These are phyloP conservation scores for Trichoderma reesei DNA, from an alignment of 495 filamentous ascomycete genomes.

Conservation along the genomic window DNA sequence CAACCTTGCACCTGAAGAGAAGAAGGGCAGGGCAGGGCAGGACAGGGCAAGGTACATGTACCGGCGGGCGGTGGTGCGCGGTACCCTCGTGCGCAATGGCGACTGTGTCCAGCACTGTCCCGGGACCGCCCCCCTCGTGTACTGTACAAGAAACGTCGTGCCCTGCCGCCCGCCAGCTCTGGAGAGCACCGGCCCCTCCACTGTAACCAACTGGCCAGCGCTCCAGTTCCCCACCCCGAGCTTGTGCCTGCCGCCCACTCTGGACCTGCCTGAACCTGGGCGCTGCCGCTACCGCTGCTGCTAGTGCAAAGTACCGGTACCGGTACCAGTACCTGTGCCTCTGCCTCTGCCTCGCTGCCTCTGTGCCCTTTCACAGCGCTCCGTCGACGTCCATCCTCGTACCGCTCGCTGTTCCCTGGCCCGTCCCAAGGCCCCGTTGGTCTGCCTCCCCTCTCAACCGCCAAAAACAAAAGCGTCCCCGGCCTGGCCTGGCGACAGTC, in stretches of 20 bases:
- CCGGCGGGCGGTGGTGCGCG: not conserved
- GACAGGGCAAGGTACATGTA: not conserved
- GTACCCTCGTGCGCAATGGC: not conserved
- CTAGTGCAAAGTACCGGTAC: no score
- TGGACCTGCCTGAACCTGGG: not conserved
- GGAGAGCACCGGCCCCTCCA: conserved; percentile 1
- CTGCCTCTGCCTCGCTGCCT: no score
- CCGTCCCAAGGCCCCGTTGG: conserved; percentile 5
- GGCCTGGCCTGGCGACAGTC: conserved; percentile 6
- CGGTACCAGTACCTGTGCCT: no score
- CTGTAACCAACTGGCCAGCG: conserved; percentile 7
- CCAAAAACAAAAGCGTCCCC: conserved; percentile 13
- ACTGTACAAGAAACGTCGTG: no score
- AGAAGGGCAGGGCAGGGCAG: no score
- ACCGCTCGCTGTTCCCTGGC: not conserved
- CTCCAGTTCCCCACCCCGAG: conserved; percentile 5
- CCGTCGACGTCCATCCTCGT: no score
- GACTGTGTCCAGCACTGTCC: not conserved
- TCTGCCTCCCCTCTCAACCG: conserved; percentile 8
- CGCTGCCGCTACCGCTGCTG: no score
- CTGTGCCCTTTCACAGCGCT: no score
- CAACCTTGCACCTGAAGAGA: not conserved
- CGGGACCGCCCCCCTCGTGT: not conserved
- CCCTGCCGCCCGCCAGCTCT: not conserved
- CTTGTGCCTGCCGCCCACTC: not conserved